A percentile compares a stretch with the other conserved stretches of the same genome.
Evolutionary conservation across 495 filamentous ascomycete genomes (phyloP).

Genomic region (Aspergillus sparsus): DNA sequence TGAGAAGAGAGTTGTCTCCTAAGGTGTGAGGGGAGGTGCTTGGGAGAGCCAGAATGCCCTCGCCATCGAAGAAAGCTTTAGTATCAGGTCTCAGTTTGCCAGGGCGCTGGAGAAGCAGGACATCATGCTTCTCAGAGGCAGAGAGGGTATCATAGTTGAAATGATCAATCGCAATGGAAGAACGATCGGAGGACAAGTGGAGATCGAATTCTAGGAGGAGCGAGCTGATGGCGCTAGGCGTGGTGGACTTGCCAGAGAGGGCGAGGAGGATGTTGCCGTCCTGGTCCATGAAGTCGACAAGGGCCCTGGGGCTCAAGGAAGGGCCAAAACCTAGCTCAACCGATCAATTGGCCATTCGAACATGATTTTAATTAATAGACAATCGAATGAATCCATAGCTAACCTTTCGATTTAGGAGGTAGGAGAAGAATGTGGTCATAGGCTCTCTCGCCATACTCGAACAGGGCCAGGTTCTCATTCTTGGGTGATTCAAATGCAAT

Average conservation of each 20-base stretch:
- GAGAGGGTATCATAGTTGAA: conserved; percentile 85
- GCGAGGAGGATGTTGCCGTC: conserved; percentile 89
- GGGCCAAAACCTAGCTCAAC: conserved; percentile 72
- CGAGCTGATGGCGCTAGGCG: conserved; percentile 76
- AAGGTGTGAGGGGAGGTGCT: conserved; percentile 77
- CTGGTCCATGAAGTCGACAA: conserved; percentile 88
- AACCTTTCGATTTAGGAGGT: conserved; percentile 86
- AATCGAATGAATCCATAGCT: conserved; percentile 3
- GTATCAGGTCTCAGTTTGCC: conserved; percentile 62
- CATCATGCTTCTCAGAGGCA: conserved; percentile 81
- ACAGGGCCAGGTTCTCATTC: conserved; percentile 76
- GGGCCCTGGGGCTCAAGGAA: conserved; percentile 76
- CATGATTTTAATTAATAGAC: background rate
- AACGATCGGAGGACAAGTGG: conserved; percentile 80
- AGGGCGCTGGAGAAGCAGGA: conserved; percentile 72
- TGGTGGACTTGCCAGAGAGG: conserved; percentile 72
- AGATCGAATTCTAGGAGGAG: conserved; percentile 91
- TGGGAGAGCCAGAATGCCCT: conserved; percentile 75
- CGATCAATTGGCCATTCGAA: conserved; percentile 31
- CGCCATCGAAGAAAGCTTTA: conserved; percentile 76
- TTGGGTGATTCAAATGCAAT: conserved; percentile 83
- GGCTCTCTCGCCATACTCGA: conserved; percentile 79
- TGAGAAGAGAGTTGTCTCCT: conserved; percentile 71
- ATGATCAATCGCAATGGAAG: conserved; percentile 84
- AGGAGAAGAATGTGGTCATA: conserved; percentile 91